Conservation (phyloP, 2,329 filamentous ascomycete species). For the Penicillium hesseltinei region DNA sequence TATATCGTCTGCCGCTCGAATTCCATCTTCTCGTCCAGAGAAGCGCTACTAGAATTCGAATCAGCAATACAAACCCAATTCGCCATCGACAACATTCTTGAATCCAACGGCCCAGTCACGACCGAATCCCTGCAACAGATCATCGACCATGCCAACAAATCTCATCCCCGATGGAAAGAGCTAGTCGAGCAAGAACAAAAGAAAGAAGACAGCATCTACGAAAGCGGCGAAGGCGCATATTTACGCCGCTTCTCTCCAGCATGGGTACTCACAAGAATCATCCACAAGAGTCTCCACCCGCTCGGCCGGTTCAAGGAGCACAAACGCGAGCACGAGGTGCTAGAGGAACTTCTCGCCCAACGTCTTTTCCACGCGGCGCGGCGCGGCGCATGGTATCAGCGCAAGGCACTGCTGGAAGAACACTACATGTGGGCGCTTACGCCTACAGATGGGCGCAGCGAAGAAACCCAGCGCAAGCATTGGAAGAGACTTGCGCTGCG, state of each 20-base stretch:
- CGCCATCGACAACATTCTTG: constrained; percentile 75
- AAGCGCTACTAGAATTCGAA: constrained; percentile 82
- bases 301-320: constrained; percentile 81
- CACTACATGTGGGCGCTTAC: constrained; percentile 78
- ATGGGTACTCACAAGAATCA: constrained; percentile 88
- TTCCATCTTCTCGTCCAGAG: constrained; percentile 79
- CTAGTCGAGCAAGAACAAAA: constrained; percentile 71
- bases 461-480: constrained; percentile 69
- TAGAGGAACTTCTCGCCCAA: constrained; percentile 74
- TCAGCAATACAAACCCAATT: constrained; percentile 78
- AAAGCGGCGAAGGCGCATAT: constrained; percentile 83
- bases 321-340: constrained; percentile 68
- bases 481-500: constrained; percentile 74
- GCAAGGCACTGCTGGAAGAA: constrained; percentile 90
- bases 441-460: constrained; percentile 47
- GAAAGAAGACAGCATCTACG: constrained; percentile 75
- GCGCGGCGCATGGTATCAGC: constrained; percentile 90
- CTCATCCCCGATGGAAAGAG: constrained; percentile 77
- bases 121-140: constrained; percentile 66
- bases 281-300: constrained; percentile 80
- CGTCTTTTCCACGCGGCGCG: constrained; percentile 80
- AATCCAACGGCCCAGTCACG: constrained; percentile 70
- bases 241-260: constrained; percentile 84
- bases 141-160: constrained; percentile 67
- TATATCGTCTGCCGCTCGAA: constrained; percentile 88